These are phyloP conservation scores for Trametes versicolor DNA, from an alignment of 1,284 basidiomycete species.

Conservation along the genomic window DNA sequence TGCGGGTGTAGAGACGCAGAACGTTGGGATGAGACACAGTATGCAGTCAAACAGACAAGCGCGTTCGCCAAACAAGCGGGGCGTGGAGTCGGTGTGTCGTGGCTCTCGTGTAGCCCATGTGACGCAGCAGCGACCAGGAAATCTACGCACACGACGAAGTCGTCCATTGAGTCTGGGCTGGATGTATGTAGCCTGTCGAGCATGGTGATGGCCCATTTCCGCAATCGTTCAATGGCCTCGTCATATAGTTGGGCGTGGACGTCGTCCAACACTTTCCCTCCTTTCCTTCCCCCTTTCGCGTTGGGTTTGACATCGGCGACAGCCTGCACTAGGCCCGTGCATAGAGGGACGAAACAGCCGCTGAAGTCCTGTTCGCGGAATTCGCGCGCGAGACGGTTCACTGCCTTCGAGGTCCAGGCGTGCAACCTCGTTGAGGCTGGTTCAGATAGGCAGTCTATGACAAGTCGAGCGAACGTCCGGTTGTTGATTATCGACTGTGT, in stretches of 20 bases:
- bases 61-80: constrained; percentile 39
- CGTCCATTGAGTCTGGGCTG: constrained; percentile 16
- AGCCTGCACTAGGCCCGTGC: constrained; percentile 30
- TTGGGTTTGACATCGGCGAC: constrained; percentile 23
- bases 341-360: constrained; percentile 38
- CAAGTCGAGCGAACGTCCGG: constrained; percentile 36
- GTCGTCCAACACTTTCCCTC: constrained; percentile 8
- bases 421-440: constrained; percentile 27
- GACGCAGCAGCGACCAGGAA: constrained; percentile 34
- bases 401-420: constrained; percentile 53
- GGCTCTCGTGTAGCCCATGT: constrained; percentile 25
- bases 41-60: constrained; percentile 43
- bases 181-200: constrained; percentile 28
- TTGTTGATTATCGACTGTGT: constrained; percentile 33
- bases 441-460: constrained; percentile 32
- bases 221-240: constrained; percentile 33
- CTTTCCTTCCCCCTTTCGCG: constrained; percentile 3
- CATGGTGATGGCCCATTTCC: constrained; percentile 41
- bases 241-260: constrained; percentile 7
- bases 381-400: constrained; percentile 47
- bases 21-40: constrained; percentile 37
- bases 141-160: constrained; percentile 26
- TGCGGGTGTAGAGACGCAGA: constrained; percentile 28
- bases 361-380: constrained; percentile 41
- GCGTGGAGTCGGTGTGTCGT: constrained; percentile 20